Percentiles rank a stretch among this genome's conserved stretches.
These are phyloP conservation scores for Umbelopsis sp. DNA, from an alignment of 371 early-diverging fungal genomes.

Conservation along the genomic window DNA sequence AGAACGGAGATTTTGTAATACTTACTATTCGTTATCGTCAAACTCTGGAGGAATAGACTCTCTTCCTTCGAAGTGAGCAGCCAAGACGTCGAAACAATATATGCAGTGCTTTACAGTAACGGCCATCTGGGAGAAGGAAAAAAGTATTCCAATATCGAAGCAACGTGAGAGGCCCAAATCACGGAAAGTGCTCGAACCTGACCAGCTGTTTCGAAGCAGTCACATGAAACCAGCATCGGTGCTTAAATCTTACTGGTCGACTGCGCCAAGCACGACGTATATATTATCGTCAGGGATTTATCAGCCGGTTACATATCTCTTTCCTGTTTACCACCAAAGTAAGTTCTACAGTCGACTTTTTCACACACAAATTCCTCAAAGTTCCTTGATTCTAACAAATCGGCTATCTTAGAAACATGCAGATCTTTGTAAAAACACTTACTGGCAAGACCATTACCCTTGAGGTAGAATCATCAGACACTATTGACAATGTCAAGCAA, in stretches of 20 bases:
- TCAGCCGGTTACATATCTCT: constrained; percentile 9
- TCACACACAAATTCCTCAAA: background rate
- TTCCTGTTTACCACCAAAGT: background rate
- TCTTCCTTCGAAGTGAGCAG: constrained; percentile 51
- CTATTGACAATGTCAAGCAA: constrained; percentile 92
- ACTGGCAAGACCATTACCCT: constrained; percentile 88
- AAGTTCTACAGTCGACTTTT: background rate
- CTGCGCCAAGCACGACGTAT: constrained; percentile 12
- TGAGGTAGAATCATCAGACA: constrained; percentile 87
- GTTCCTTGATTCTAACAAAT: background rate
- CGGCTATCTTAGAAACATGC: constrained; percentile 49
- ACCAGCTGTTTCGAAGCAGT: constrained; percentile 4
- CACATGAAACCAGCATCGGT: constrained; percentile 17
- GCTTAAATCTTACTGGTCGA: constrained; percentile 12
- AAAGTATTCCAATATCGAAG: background rate
- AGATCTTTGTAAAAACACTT: constrained; percentile 86
- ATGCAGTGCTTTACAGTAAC: constrained; percentile 66
- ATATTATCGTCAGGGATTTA: background rate
- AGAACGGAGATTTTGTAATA: constrained; percentile 14
- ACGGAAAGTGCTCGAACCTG: constrained; percentile 15
- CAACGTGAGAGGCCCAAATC: background rate
- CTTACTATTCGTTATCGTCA: constrained; percentile 59
- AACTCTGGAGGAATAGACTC: constrained; percentile 44
- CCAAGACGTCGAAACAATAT: constrained; percentile 77
- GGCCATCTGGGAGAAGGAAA: constrained; percentile 25